Base-by-base conservation (phyloP, 2,329 filamentous ascomycete species). In the Penicillium sumatraense region DNA sequence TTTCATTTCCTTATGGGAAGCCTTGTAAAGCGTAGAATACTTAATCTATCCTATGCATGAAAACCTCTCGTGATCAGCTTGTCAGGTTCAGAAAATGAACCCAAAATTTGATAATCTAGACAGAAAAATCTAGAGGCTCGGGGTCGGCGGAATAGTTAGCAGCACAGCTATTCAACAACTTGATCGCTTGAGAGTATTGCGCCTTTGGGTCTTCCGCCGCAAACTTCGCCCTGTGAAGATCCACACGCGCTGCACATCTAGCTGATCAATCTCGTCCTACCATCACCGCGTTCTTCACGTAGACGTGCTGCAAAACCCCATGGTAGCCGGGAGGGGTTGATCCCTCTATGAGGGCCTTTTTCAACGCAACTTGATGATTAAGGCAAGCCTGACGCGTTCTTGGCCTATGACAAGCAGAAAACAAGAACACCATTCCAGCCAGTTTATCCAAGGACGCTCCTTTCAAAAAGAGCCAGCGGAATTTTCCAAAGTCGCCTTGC, bases 381-480 rank as follows among this genome's bases (percentile, higher is more conserved):
- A 16, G 36, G 3, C 36, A 40, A 40, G 36, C 36, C 9, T 40
- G 36, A 40, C 20, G 36, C 9, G 36, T 23, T 13, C 36, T 40
- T 40, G 18, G 36, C 36, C 20, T 40, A 11, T 23, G 36, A 40
- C 18, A 23, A 40, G 3, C 36, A 40, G 18, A 40, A 40, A 40
- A 40, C 3, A 5, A 3, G 36, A 40, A 40, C 9, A 49, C 46
- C 36, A 40, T 13, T 40, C 36, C 36, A 46, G 49, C 50, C 41
- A 52, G 8, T n/a, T n/a, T 21, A 35, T 53, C 35, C 11, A 49
- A 49, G 42, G 51, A 53, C 13, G 51, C 51, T 35, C 51, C 51
- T 42, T 53, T 53, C 18, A n/a, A 26, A 24, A 42, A 49, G 2
- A 53, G 51, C 44, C 44, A 53, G 24, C 44, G 33, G 14, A 41